Percentiles rank a stretch among this genome's conserved stretches.
Conservation (phyloP, 768 basidiomycete genomes). For the Serendipita sp. region DNA sequence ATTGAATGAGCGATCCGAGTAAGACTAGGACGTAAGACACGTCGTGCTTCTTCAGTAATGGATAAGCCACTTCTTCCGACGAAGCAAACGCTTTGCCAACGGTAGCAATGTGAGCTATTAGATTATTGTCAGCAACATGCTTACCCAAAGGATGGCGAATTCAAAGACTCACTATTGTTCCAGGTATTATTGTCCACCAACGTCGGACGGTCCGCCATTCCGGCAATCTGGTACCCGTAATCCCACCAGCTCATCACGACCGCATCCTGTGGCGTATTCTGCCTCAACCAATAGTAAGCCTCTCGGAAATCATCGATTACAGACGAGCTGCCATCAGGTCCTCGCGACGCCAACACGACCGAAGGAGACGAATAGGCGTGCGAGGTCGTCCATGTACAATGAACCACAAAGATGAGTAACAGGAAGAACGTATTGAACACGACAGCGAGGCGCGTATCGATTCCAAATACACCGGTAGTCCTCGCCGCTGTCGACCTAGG, state of each 20-base stretch:
- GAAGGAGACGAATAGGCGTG: slow-evolving; percentile 94
- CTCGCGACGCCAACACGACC: slow-evolving; percentile 73
- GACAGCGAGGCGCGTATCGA: slow-evolving; percentile 68
- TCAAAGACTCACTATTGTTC: slow-evolving; percentile 79
- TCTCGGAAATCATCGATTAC: slow-evolving; percentile 99
- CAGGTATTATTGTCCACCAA: slow-evolving; percentile 98
- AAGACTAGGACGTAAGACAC: slow-evolving; percentile 96
- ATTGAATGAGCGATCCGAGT: slow-evolving; percentile 91
- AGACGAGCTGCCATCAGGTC: slow-evolving; percentile 71
- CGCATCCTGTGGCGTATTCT: slow-evolving; percentile 82
- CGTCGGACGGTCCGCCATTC: slow-evolving; percentile 93
- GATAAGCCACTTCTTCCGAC: slow-evolving; percentile 87
- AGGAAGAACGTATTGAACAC: slow-evolving; percentile 58
- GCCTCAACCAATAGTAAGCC: slow-evolving; percentile 95
- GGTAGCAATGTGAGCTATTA: slow-evolving; percentile 83
- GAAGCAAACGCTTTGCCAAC: slow-evolving; percentile 98
- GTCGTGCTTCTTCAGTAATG: slow-evolving; percentile 91
- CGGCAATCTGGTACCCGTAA: slow-evolving; percentile 98
- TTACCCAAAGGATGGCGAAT: not conserved
- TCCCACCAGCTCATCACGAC: slow-evolving; percentile 99
- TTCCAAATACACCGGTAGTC: slow-evolving; percentile 56
- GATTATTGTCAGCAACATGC: not conserved
- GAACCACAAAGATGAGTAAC: slow-evolving; percentile 80
- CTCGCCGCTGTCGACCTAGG: slow-evolving; percentile 38
- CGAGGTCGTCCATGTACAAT: slow-evolving; percentile 94